Base-by-base conservation (phyloP, 2,329 filamentous ascomycete genomes). In the Diaporthe aspalathi region DNA sequence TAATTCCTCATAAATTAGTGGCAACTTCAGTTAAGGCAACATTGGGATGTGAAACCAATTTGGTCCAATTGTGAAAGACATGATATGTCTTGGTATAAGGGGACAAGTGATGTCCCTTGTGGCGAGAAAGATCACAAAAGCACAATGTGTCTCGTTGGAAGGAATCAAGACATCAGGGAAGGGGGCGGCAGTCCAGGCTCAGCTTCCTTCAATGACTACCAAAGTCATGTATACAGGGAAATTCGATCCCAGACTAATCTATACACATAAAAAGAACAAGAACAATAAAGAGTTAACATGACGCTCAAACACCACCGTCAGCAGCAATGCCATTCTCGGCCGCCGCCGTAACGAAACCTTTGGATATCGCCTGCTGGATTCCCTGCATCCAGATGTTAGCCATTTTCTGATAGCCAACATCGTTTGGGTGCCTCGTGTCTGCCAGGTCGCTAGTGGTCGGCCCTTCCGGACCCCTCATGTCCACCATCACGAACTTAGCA, bases 331-430 rank as follows among this genome's bases (percentile, higher is more conserved):
- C 68, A 22, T 67, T 68, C 1, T 68, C 68, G 29, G 29, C 62
- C 3, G 62, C 45, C 24, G 57, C 29, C 4, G 67, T 70, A 24
- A 75, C 35, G 52, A 73, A 69, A 12, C 73, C 70, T 27, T 70
- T 65, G 12, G 38, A n/a, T 16, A 60, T 16, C 16, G 70, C 72
- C 50, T 70, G 56, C 57, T 70, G 68, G 38, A 70, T 56, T 20
- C 74, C 76, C 69, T 73, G 35, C 35, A 67, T 63, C 76, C 76
- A 76, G 16, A 76, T 72, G n/a, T 54, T 71, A 27, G 75, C 75
- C 75, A 77, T 76, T 65, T 76, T 76, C 62, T 52, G 35, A 67
- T 77, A 77, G 8, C 76, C 76, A 35, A 45, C 63, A 60, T 77
- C 76, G 54, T 77, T 77, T 11, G 76, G 76, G 62, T 77, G 76